Evolutionary conservation across 2,329 filamentous ascomycete genomes (phyloP).

Genomic region (Ophioceras dolichostomum): DNA sequence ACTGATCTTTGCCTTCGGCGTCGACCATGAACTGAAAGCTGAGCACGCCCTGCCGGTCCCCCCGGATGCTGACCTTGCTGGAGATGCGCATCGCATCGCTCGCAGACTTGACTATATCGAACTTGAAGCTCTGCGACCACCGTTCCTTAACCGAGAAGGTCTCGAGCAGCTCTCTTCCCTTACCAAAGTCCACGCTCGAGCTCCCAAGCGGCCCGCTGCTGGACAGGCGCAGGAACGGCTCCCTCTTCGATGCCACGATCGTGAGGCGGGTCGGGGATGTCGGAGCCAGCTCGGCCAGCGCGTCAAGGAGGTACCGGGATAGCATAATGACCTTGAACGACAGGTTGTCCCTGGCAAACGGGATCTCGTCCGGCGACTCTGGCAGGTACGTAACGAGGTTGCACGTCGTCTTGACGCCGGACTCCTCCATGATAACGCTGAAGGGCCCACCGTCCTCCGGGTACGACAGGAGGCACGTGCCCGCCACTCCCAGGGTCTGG

Average conservation of each 20-base stretch:
- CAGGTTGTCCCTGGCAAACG: slow-evolving; percentile 69
- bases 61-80: slow-evolving; percentile 81
- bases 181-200: slow-evolving; percentile 55
- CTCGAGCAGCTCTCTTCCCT: slow-evolving; percentile 57
- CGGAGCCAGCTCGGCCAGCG: slow-evolving; percentile 54
- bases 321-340: slow-evolving; percentile 94
- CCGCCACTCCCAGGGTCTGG: slow-evolving; percentile 69
- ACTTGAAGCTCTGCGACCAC: slow-evolving; percentile 69
- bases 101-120: slow-evolving; percentile 73
- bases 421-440: slow-evolving; percentile 75
- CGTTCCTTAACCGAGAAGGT: slow-evolving; percentile 53
- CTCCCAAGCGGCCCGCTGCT: slow-evolving; percentile 47
- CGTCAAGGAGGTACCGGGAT: slow-evolving; percentile 58
- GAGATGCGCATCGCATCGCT: slow-evolving; percentile 86
- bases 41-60: slow-evolving; percentile 79
- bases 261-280: slow-evolving; percentile 64
- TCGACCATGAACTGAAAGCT: slow-evolving; percentile 97
- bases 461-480: slow-evolving; percentile 78
- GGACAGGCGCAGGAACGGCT: slow-evolving; percentile 65
- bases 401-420: slow-evolving; percentile 78
- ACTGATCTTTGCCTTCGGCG: slow-evolving; percentile 58
- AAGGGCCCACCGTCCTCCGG: slow-evolving; percentile 62
- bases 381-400: slow-evolving; percentile 81
- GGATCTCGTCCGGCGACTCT: slow-evolving; percentile 67
- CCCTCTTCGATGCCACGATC: slow-evolving; percentile 49